Conservation (phyloP, 306 rosid genomes). For the Echinosophora koreensis region DNA sequence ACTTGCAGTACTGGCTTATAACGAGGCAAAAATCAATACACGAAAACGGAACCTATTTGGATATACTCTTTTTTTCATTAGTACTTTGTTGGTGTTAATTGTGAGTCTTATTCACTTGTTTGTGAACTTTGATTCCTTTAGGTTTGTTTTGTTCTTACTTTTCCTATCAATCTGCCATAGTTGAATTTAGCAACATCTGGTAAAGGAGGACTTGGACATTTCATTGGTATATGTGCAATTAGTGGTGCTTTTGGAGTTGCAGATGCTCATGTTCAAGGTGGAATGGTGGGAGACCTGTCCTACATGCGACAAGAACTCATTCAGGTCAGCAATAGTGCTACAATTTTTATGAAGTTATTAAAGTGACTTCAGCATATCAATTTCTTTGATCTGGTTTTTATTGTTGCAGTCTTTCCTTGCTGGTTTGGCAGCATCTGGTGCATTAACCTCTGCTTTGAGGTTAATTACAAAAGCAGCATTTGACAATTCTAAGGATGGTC, state of each 20-base stretch:
- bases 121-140: constrained; percentile 26
- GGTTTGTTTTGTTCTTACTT: constrained; percentile 30
- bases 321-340: constrained; percentile 58
- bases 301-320: constrained; percentile 76
- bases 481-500: constrained; percentile 75
- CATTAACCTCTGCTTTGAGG: constrained; percentile 74
- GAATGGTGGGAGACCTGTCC: constrained; percentile 94
- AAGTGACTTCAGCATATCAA: background rate
- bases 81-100: constrained; percentile 64
- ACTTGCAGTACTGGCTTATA: constrained; percentile 57
- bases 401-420: constrained; percentile 74
- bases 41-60: constrained; percentile 72
- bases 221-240: constrained; percentile 65
- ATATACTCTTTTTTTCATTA: constrained; percentile 70
- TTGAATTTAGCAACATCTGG: constrained; percentile 86
- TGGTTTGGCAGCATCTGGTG: constrained; percentile 91
- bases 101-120: constrained; percentile 54
- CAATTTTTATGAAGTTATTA: background rate
- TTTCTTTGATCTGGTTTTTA: constrained; percentile 28
- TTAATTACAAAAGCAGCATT: constrained; percentile 82
- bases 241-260: constrained; percentile 88
- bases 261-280: constrained; percentile 94
- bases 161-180: constrained; percentile 49
- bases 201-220: constrained; percentile 81
- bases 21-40: constrained; percentile 79